These are phyloP conservation scores for Cadophora luteo-olivacea DNA, from an alignment of 2,329 filamentous ascomycete genomes.

Conservation along the genomic window DNA sequence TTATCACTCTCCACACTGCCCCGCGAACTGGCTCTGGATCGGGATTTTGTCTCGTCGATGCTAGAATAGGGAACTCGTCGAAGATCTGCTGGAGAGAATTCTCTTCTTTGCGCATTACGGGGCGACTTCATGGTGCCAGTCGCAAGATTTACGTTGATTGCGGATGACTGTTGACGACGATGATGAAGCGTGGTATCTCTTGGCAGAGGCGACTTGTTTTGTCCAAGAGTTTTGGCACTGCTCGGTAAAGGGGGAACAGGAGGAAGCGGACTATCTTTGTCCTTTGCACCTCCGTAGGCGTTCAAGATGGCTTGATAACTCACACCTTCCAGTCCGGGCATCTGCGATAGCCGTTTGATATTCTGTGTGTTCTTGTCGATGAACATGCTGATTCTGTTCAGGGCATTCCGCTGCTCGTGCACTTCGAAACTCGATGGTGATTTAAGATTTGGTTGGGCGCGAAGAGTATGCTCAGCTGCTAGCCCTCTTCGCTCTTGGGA, in stretches of 20 bases:
- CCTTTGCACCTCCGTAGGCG: not conserved
- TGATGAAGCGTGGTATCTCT: not conserved
- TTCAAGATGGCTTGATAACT: not conserved
- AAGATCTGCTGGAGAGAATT: not conserved
- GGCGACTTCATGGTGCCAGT: not conserved
- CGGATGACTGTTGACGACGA: not conserved
- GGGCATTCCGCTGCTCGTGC: not conserved
- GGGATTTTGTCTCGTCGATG: not conserved
- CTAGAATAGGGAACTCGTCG: not conserved
- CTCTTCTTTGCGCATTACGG: not conserved
- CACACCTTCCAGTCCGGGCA: not conserved
- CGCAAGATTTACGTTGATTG: not conserved
- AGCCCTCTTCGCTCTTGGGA: not conserved
- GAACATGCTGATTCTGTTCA: conserved; percentile 4
- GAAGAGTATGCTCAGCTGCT: not conserved
- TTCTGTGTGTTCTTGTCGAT: conserved; percentile 3
- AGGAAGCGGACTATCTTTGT: not conserved
- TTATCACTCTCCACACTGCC: not conserved
- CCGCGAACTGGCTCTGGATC: not conserved
- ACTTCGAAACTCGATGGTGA: not conserved
- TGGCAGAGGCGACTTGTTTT: not conserved
- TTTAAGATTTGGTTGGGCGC: not conserved
- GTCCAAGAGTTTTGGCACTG: not conserved
- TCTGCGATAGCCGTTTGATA: not conserved
- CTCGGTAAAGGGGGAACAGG: not conserved